Conservation (phyloP, 164 flowering plant species). For the Dillenia suffruticosa region DNA sequence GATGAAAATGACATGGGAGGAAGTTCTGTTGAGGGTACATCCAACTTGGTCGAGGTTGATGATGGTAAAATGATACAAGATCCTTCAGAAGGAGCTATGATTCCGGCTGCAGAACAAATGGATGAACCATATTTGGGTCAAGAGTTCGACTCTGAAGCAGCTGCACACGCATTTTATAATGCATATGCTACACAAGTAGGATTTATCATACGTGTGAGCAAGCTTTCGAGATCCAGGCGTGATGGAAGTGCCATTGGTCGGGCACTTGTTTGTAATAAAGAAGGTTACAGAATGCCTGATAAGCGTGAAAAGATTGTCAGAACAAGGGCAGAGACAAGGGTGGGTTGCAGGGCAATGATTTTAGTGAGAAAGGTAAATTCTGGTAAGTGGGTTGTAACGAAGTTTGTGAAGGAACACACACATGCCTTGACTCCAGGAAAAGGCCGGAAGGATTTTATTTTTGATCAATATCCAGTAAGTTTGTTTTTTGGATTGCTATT, state of each 20-base stretch:
- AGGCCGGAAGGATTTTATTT: conserved; percentile 47
- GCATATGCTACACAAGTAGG: conserved; percentile 65
- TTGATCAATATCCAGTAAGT: conserved; percentile 57
- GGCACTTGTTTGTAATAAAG: conserved; percentile 77
- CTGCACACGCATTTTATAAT: conserved; percentile 70
- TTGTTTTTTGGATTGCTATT: background rate
- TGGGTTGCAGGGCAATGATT: conserved; percentile 69
- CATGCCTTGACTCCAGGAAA: conserved; percentile 54
- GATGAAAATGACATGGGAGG: conserved; percentile 33
- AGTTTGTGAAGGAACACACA: conserved; percentile 51
- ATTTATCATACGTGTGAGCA: conserved; percentile 64
- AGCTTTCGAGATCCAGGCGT: conserved; percentile 76
- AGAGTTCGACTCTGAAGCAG: conserved; percentile 74
- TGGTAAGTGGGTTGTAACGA: conserved; percentile 66
- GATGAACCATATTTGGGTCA: conserved; percentile 65
- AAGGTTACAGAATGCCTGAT: conserved; percentile 57
- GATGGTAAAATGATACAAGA: conserved; percentile 29
- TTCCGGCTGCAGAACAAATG: conserved; percentile 14
- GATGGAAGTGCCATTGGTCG: conserved; percentile 71
- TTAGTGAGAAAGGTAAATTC: conserved; percentile 44
- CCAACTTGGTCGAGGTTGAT: conserved; percentile 14
- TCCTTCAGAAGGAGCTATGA: conserved; percentile 15
- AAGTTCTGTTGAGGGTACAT: conserved; percentile 32
- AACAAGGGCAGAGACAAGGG: conserved; percentile 50
- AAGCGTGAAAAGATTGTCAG: conserved; percentile 44